Base-by-base conservation (phyloP, 805 yeast genomes). In the Yamadazyma phyllophila region DNA sequence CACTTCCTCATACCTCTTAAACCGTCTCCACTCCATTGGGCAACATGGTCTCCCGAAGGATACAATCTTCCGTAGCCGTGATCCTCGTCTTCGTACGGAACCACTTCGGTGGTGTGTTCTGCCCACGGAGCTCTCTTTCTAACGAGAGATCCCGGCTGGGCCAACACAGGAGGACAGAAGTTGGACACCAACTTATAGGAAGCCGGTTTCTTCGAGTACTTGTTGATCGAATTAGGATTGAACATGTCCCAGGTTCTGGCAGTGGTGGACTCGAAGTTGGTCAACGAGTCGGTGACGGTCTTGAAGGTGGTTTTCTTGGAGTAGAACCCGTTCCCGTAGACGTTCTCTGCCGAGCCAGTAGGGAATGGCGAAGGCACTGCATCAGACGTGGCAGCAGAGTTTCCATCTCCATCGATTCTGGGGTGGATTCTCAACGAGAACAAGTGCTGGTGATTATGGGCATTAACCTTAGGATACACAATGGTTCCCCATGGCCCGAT, bases 81-180 rank as follows among this genome's bases (percentile, higher is more conserved):
- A 36, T 58, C 62, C 33, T 71, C 76, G 59, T 85, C 91, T 54
- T 74, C 63, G 66, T 82, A 86, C 48, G 86, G 88, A 53, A 86
- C 76, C 51, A 85, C 92, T 53, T 81, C 78, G 50, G 84, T 76
- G 10, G 83, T 67, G 59, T 81, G 71, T 36, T 73, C 76, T 24
- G 91, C 88, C 88, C 91, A 86, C 49, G 86, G 86, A 30, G 94
- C 94, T 72, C 95, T 81, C 70, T 86, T 86, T 54, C 81, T 71
- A 36, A 85, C 90, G 54, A 85, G 69, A 2, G 91, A 83, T 43
- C 87, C 88, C 46, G 78, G 83, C 62, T 82, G 78, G 29, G 92
- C 89, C 61, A 85, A 73, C 51, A 85, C 75, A 51, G 84, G 82
- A 31, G 92, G 84, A 57, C 85, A 75, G 73, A 83, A 86, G 30